Evolutionary conservation across 495 filamentous ascomycete species (phyloP).

Genomic region (Terfezia boudieri): DNA sequence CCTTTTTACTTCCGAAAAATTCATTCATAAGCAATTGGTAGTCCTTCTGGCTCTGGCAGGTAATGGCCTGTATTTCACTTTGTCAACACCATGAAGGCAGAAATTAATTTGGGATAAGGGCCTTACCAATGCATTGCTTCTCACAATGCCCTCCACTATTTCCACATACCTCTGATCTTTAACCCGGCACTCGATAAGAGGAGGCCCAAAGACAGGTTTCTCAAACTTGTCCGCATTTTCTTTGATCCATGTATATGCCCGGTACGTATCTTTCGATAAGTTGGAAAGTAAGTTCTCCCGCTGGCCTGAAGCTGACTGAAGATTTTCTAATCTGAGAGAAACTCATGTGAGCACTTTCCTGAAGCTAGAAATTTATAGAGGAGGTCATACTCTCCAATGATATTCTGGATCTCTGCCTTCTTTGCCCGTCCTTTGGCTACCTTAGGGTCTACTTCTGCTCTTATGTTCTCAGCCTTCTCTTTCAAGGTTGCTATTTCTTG

Average conservation of each 20-base stretch:
- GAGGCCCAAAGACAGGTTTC: slow-evolving; percentile 63
- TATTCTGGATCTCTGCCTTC: slow-evolving; percentile 16
- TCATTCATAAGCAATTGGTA: slow-evolving; percentile 43
- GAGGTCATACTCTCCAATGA: not conserved
- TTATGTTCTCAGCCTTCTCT: slow-evolving; percentile 17
- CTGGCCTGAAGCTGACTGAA: slow-evolving; percentile 60
- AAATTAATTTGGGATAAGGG: too few relatives aligned
- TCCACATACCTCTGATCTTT: slow-evolving; percentile 52
- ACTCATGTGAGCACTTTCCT: too few relatives aligned
- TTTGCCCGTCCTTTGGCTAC: slow-evolving; percentile 4
- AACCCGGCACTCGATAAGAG: slow-evolving; percentile 59
- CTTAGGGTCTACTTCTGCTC: slow-evolving; percentile 18
- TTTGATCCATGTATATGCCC: slow-evolving; percentile 61
- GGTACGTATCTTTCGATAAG: slow-evolving; percentile 36
- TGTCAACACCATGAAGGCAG: slow-evolving; percentile 5
- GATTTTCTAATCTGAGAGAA: slow-evolving; percentile 22
- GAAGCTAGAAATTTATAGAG: too few relatives aligned
- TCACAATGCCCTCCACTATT: slow-evolving; percentile 48
- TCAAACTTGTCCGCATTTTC: slow-evolving; percentile 49
- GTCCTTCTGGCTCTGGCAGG: slow-evolving; percentile 47
- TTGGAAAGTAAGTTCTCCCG: slow-evolving; percentile 38
- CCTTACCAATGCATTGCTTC: too few relatives aligned
- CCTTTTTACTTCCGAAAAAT: slow-evolving; percentile 23
- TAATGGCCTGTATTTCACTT: slow-evolving; percentile 43
- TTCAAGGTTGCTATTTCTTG: too few relatives aligned